Evolutionary conservation across 805 yeast genomes (phyloP), one percentile per base, ranked within the genome.

Genomic region (Suhomyces prunicola): DNA sequence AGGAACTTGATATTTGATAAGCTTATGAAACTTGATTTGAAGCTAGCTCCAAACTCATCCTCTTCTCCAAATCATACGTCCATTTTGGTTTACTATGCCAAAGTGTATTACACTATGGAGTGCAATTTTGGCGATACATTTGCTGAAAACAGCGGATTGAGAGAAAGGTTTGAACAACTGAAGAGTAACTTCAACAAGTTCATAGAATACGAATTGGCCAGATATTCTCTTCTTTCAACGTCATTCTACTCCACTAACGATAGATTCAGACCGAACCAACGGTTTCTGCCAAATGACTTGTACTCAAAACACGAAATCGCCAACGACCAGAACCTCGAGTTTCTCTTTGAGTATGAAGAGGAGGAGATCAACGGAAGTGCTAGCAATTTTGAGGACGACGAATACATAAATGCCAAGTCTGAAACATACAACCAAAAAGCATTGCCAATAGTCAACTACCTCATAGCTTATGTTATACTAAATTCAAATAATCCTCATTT

Each of bases 21-120:
- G 33, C 56, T 75, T 9, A 57, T 64, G 10, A 59, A 64, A 6
- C 68, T 71, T 50, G 73, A 73, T 52, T 57, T 72, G 55, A 64
- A 60, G 47, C 55, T 70, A 24, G 53, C 54, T 22, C 26, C 56
- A 2, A 35, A 53, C 8, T 33, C 54, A 6, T 10, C 17, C 15
- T 49, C 53, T n/a, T 61, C 69, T 1, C 52, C 63, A 44, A 45
- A 47, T 7, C 68, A 62, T 51, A 65, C 76, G 2, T 63, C 73
- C 2, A 50, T 54, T 23, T 65, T 64, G 41, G 60, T 72, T 2
- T 64, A 65, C 47, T 67, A 65, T 54, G 71, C 77, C 17, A 71
- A 72, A 48, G 59, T 74, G 19, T 73, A 63, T 57, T 67, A 66
- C 51, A 65, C 74, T 1, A 60, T 73, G 5, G 69, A 68, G 13